Base-by-base conservation (phyloP, 2,329 filamentous ascomycete species). In the Drechslerella coelobrocha region DNA sequence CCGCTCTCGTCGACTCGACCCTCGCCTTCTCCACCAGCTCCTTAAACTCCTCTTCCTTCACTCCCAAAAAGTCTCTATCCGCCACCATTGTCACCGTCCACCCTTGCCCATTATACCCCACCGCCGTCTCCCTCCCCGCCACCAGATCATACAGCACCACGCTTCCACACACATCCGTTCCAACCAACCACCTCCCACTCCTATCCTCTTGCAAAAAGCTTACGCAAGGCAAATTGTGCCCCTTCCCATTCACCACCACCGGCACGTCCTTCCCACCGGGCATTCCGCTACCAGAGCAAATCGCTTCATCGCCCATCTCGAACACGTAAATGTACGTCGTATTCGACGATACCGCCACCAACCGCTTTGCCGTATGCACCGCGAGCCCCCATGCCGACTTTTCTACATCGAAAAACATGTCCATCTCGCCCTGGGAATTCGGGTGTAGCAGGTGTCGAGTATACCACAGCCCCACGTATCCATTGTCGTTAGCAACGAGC, bases 261-360 rank as follows among this genome's bases (percentile, higher is more conserved):
- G 74, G 69, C 3, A 48, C 21, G 48, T 68, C 54, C n/a, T 68
- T 61, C 19, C 73, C 73, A 12, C 73, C 41, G 4, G 69, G 63
- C 34, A 63, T 60, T 37, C 50, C 39, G 9, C 54, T 54, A 7
- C 56, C 39, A 50, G 61, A 48, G 12, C 29, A n/a, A 17, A 66
- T 26, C 17, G 23, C 43, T 47, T 61, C 68, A 27, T 45, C 79
- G 0, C 84, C 85, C 74, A 86, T 85, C 12, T 85, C 84, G 74
- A 86, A 84, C 0, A 89, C 81, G 2, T 82, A 84, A 26, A 89
- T 83, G 14, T 80, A 76, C 21, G 82, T 81, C 0, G 83, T 84
- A 77, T 99, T 99, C 0, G 90, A 87, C 75, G 89, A 90, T 39
- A 95, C 88, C 0, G 93, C 94, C 72, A 99, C 89, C 72, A 97